Base-by-base conservation (phyloP, 2,329 filamentous ascomycete species). In the Curvularia lunata region DNA sequence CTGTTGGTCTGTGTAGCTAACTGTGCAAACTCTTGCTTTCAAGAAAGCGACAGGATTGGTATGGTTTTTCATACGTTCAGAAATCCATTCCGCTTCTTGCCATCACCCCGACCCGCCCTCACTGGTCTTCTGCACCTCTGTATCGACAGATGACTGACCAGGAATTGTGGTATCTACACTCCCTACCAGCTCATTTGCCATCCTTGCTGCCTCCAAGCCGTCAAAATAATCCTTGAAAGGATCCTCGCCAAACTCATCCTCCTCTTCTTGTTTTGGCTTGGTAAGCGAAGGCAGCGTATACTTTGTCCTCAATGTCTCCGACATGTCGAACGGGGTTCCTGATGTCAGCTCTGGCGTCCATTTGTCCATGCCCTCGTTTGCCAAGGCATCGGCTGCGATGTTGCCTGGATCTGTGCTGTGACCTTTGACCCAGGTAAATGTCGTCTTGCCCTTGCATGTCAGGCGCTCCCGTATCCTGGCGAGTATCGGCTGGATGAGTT, bases 361-460 rank as follows among this genome's bases (percentile, higher is more conserved):
- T 12, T 30, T 57, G 23, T 53, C 54, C 43, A 53, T 53, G 2
- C 43, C 54, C 16, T 48, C 28, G 16, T 57, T 57, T 8, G 68
- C 68, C n/a, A 69, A 32, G 4, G 54, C 45, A 80, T 98, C 94
- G 1, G 95, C 95, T 12, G 87, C 90, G 43, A 86, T 82, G 70
- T 98, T 98, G 1, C 94, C 93, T 3, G 80, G 76, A 64, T 91
- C 82, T 43, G 82, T 82, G 25, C 83, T 84, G 74, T 99, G 95
- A 0, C 92, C 95, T 78, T 96, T 97, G 46, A 97, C 87, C 93
- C 93, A 98, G 62, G 88, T 84, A 70, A 97, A 95, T 52, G 85
- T 79, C 0, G 91, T 96, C 64, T 81, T 78, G 1, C 82, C 79
- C 52, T 78, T 80, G 45, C 66, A 67, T 34, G 62, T 51, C 48